Base-by-base conservation (phyloP, 306 rosid genomes). In the Medicago lupulina region DNA sequence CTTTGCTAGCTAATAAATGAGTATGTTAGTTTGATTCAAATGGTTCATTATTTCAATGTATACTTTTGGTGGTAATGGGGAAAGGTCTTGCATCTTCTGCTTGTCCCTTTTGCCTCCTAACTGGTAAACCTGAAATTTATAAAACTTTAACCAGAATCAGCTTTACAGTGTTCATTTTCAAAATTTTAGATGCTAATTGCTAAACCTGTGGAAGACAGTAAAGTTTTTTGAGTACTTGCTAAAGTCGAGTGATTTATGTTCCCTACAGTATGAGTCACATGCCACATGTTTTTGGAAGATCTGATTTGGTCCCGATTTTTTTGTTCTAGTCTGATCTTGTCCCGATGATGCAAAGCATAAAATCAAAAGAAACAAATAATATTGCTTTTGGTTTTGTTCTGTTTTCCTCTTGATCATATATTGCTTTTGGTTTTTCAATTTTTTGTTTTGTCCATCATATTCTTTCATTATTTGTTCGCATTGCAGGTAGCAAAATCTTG, bases 401-500 rank as follows among this genome's bases (percentile, higher is more conserved):
- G 44, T 28, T 73, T n/a, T 39, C 70, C 44, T 54, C 58, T 70
- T 54, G 39, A 63, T 69, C 41, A 43, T 39, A 54, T 39, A 71
- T 66, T 39, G 11, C 64, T 68, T 50, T 70, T 23, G 39, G 54
- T 38, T 64, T 54, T 64, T 8, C 49, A 14, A 15, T 7, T 53
- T 41, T 54, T 77, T 47, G 69, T 71, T 40, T 69, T 57, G 38
- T 13, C 41, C 68, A 49, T 73, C 68, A 49, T 73, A 70, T 61
- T 54, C 67, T 50, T 57, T 75, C 53, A 62, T 69, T 60, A 54
- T 77, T 74, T 80, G 57, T 79, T 70, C 79, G 38, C 44, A 43
- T 51, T 76, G 67, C 85, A 96, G 99, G 99, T 92, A 71, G 99
- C 99, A 80, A 90, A 87, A 71, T 83, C 92, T 64, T 90, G 98